Percentiles rank a stretch among this genome's conserved stretches.
Evolutionary conservation across 2,329 filamentous ascomycete genomes (phyloP).

Genomic region (Pezicula neosporulosa): DNA sequence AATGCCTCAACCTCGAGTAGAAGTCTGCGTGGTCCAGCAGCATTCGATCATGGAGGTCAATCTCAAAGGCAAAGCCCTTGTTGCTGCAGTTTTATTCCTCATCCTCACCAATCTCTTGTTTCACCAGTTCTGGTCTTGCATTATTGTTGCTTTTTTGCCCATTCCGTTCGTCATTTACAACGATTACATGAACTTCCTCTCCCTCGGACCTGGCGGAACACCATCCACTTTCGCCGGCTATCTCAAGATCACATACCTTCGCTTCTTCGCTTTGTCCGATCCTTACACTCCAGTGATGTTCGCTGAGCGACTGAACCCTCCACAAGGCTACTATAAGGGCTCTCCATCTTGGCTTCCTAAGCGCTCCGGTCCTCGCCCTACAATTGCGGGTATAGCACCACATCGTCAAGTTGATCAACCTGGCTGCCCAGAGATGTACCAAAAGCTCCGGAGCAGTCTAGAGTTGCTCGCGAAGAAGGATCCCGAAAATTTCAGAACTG

Average conservation of each 20-base stretch:
- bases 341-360: constrained; percentile 47
- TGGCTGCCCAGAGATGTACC: constrained; percentile 50
- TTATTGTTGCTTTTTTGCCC: constrained; percentile 47
- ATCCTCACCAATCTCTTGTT: constrained; percentile 50
- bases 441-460: constrained; percentile 50
- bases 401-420: constrained; percentile 75
- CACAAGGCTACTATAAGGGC: constrained; percentile 52
- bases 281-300: constrained; percentile 59
- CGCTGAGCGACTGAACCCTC: constrained; percentile 47
- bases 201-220: constrained; percentile 76
- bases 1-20: constrained; percentile 10
- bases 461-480: constrained; percentile 43
- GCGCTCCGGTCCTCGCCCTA: constrained; percentile 61
- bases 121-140: constrained; percentile 43
- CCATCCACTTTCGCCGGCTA: constrained; percentile 73
- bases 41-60: constrained; percentile 24
- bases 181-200: constrained; percentile 74
- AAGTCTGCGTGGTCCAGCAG: constrained; percentile 20
- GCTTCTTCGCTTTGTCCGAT: constrained; percentile 67
- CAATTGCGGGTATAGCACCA: constrained; percentile 73
- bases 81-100: constrained; percentile 48
- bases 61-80: constrained; percentile 22
- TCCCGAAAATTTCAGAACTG: constrained; percentile 51
- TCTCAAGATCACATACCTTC: constrained; percentile 67
- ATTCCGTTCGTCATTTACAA: constrained; percentile 50